Base-by-base conservation (phyloP, 371 early-diverging fungal species). In the Dentiscutata heterogama region DNA sequence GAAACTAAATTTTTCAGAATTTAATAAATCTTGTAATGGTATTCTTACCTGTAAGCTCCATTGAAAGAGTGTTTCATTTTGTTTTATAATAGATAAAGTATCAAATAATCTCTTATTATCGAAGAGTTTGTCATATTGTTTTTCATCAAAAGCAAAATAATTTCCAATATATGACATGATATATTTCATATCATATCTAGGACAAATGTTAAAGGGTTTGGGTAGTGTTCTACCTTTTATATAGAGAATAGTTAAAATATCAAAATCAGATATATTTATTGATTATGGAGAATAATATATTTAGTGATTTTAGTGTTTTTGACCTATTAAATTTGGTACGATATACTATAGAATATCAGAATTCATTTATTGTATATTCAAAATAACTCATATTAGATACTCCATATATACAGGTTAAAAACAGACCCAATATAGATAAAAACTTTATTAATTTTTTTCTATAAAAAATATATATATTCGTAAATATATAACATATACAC, bases 1-100 rank as follows among this genome's bases (percentile, higher is more conserved):
- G 5, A 77, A 2, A 77, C 77, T 76, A 76, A 76, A 76, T 77
- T 22, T 77, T 42, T 35, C 61, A 63, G 60, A n/a, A 20, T 13
- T 56, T 75, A 75, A 75, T 77, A 58, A 77, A 60, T 77, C 20
- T 7, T 77, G 77, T 77, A 77, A 61, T 16, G 61, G 77, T 22
- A 77, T 20, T 77, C 77, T 77, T 1, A 76, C 76, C 16, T 60
- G 22, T 60, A 76, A 7, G 4, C 39, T 46, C 77, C 61, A 77
- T 63, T 31, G 61, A 60, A 42, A 39, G 14, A n/a, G 60, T 60
- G 77, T 31, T 22, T 77, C 31, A 18, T 60, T n/a, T n/a, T 46
- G 73, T 25, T 73, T 73, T 25, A 73, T 16, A 42, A 53, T 53
- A 53, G 74, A 74, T 71, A 71, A 16, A 46, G 72, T 71, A 46